Base-by-base conservation (phyloP, 352 stramenopile species). In the Phytophthora europaea region DNA sequence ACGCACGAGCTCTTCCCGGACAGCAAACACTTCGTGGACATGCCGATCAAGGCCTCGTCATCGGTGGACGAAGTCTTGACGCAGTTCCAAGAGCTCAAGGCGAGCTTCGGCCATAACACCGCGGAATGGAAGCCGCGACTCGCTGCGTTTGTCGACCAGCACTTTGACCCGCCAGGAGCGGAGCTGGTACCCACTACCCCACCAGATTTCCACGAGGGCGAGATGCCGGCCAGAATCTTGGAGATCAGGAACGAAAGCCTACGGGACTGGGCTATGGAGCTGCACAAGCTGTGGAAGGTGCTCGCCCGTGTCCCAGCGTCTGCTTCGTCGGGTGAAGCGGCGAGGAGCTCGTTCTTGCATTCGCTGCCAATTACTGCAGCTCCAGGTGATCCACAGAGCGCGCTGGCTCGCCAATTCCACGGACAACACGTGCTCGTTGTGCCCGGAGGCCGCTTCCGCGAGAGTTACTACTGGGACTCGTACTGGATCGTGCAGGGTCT, bases 401-500 rank as follows among this genome's bases (percentile, higher is more conserved):
- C 45, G 51, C 23, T 73, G 12, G n/a, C 55, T 13, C 72, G 67
- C 55, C 55, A 70, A n/a, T 70, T 73, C 10, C 66, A 73, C 53
- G 67, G 62, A 6, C 55, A 79, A 20, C 87, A 91, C 34, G 76
- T 94, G 34, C 70, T 98, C 33, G 84, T 98, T 20, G 83, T 98
- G 0, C 93, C 92, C 9, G 94, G 93, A n/a, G 94, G 91, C 1
- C 84, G 94, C 33, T 98, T 98, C 73, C 88, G 93, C 6, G 94
- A 98, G 75, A 92, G 78, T 33, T 98, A 98, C 78, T 98, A 98
- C 71, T 98, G 94, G 94, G 94, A 98, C 73, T 94, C 87, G 52
- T 98, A 94, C 78, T 98, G 94, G 94, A 98, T 98, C 56, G 83
- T 98, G 8, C 70, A 93, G 40, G 92, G 93, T 0, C 76, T 98